Evolutionary conservation across 176 grass and related monocot species (phyloP), one percentile per base, ranked within the genome.

Genomic region (Aechmea fasciata): DNA sequence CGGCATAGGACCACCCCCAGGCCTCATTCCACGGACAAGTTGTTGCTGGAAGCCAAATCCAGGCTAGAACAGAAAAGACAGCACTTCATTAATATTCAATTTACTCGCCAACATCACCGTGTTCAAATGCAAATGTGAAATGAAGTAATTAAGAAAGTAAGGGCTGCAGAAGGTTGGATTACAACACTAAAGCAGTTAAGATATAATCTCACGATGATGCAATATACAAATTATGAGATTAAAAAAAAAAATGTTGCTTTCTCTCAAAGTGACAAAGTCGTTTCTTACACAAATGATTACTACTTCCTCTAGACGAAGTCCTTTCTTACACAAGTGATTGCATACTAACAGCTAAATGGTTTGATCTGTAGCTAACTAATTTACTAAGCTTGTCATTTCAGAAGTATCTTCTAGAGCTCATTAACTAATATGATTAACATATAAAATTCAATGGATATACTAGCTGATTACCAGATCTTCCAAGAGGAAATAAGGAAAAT

Each of bases 11-110:
- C 49, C 87, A 64, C 77, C 83, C 25, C 64, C 79, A 52, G 87
- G 87, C 80, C 87, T 85, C 87, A 90, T 90, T 71, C 83, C 87
- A 61, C 79, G 87, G 62, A 90, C 80, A 66, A 90, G 72, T 70
- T 90, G 87, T 68, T 89, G 87, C 72, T 85, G 87, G 75, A 90
- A 90, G 41, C 83, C 87, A 76, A 80, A 90, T 80, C 79, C 87
- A 79, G 87, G 68, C 87, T 90, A 50, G 33, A 51, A 70, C 23
- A 19, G 55, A 61, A 61, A 61, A 61, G n/a, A 19, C n/a, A 18
- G 20, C 15, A 61, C 55, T 61, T 18, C 15, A 61, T 41, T 41
- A 61, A 61, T n/a, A 22, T 61, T 17, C 9, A 19, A 9, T 4
- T 9, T 17, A 59, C 55, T 61, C 15, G 20, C 20, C 17, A 61